A percentile compares a stretch with the other conserved stretches of the same genome.
phyloP scores from a whole-genome alignment of 2,329 filamentous ascomycete species.

The Colletotrichum nymphaeae region DNA sequence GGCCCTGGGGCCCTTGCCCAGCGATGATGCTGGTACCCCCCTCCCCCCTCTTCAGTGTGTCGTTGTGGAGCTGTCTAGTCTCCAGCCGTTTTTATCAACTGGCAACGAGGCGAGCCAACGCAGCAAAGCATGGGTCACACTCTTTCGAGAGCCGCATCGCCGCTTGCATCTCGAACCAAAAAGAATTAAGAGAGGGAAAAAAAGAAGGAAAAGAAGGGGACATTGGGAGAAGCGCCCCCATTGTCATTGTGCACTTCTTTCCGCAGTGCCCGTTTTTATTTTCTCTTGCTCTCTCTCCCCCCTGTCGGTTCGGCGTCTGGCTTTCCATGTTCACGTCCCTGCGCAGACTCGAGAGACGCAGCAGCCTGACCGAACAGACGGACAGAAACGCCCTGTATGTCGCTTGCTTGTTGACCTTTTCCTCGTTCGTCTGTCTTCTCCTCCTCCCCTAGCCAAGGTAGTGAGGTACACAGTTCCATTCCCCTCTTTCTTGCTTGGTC shows the following conservation, averaged over 20 bases:
- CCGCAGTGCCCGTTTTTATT: conserved; percentile 25
- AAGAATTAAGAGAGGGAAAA: background rate
- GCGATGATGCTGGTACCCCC: conserved; percentile 48
- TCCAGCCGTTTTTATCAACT: conserved; percentile 77
- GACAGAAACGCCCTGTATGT: conserved; percentile 3
- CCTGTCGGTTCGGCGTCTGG: conserved; percentile 3
- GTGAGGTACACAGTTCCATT: conserved; percentile 37
- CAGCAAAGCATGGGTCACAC: conserved; percentile 83
- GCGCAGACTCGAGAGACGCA: background rate
- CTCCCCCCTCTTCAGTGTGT: conserved; percentile 57
- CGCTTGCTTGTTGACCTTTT: conserved; percentile 8
- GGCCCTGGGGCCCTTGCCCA: conserved; percentile 32
- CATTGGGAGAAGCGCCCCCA: conserved; percentile 14
- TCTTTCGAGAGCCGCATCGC: conserved; percentile 72
- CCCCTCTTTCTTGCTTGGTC: conserved; percentile 38
- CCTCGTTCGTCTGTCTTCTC: background rate
- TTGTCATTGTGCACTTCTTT: conserved; percentile 19
- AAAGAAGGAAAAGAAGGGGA: background rate
- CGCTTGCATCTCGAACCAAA: conserved; percentile 63
- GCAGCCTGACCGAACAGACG: background rate
- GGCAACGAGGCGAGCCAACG: conserved; percentile 88
- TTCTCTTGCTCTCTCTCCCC: background rate
- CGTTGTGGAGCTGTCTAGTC: conserved; percentile 73
- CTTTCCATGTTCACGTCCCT: conserved; percentile 14
- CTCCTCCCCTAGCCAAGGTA: conserved; percentile 44